A percentile compares a stretch with the other conserved stretches of the same genome.
Conservation (phyloP, 2,329 filamentous ascomycete genomes). For the Aureobasidium uvarum region DNA sequence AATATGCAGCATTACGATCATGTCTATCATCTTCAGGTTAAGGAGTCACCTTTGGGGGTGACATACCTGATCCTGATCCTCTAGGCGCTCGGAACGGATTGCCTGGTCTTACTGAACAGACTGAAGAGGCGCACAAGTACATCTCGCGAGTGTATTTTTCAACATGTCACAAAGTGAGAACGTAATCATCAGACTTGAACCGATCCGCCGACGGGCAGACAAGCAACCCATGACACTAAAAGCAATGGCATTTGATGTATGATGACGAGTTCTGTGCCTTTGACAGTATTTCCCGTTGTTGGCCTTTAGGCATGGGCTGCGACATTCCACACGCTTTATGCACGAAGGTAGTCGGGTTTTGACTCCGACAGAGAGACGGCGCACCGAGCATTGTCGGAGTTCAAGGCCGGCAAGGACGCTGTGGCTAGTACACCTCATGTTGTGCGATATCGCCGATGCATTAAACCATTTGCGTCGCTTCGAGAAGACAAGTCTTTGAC, state of each 20-base stretch:
- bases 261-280: constrained; percentile 2
- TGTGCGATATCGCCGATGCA: background rate
- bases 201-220: background rate
- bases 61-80: background rate
- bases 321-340: background rate
- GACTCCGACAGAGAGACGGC: background rate
- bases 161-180: constrained; percentile 12
- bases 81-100: background rate
- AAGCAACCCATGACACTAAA: background rate
- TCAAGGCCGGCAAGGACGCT: background rate
- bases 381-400: background rate
- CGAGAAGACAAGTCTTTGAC: background rate
- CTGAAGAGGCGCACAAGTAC: background rate
- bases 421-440: background rate
- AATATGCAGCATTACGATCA: background rate
- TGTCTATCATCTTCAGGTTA: background rate
- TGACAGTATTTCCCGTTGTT: background rate
- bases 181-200: background rate
- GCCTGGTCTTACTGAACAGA: background rate
- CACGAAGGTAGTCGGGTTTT: background rate
- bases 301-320: background rate
- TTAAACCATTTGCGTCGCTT: background rate
- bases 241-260: background rate
- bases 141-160: constrained; percentile 2
- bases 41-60: background rate